A percentile compares a stretch with the other conserved stretches of the same genome.
These are phyloP conservation scores for Picochlorum sp. DNA, from an alignment of 139 green algal genomes.

Conservation along the genomic window DNA sequence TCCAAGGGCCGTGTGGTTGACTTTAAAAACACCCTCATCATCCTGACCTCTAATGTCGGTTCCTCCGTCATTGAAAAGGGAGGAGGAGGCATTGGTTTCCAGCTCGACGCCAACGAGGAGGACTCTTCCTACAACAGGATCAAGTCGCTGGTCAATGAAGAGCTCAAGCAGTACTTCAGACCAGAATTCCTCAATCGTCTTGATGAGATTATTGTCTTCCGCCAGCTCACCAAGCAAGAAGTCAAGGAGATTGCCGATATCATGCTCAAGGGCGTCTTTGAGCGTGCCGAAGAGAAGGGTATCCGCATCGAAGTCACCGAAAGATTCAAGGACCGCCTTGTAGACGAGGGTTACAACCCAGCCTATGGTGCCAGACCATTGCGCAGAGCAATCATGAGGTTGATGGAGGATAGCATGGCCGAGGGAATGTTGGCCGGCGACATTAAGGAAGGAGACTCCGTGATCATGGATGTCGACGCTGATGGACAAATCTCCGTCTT, in stretches of 20 bases:
- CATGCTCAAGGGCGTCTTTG: conserved; percentile 93
- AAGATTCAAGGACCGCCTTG: conserved; percentile 71
- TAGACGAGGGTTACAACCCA: conserved; percentile 99
- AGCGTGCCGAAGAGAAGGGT: conserved; percentile 85
- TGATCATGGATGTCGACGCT: conserved; percentile 91
- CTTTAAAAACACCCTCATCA: conserved; percentile 99
- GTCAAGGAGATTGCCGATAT: conserved; percentile 98
- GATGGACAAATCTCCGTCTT: conserved; percentile 82
- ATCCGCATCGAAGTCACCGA: conserved; percentile 91
- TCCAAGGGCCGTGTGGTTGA: conserved; percentile 90
- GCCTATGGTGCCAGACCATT: conserved; percentile 95
- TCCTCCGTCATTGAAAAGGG: conserved; percentile 92
- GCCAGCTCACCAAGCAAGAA: conserved; percentile 96
- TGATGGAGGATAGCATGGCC: conserved; percentile 94
- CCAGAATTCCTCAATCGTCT: conserved; percentile 98
- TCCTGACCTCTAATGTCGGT: conserved; percentile 99
- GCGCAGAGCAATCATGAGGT: conserved; percentile 95
- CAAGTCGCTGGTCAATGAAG: conserved; percentile 97
- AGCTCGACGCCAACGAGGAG: conserved; percentile 45
- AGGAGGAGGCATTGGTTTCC: conserved; percentile 75
- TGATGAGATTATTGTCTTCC: conserved; percentile 99
- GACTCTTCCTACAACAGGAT: conserved; percentile 69
- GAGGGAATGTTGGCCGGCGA: conserved; percentile 89
- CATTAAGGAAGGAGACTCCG: conserved; percentile 87
- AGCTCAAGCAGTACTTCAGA: conserved; percentile 99